A percentile compares a stretch with the other conserved stretches of the same genome.
Conservation (phyloP, 306 rosid genomes). For the Quercus cerris region DNA sequence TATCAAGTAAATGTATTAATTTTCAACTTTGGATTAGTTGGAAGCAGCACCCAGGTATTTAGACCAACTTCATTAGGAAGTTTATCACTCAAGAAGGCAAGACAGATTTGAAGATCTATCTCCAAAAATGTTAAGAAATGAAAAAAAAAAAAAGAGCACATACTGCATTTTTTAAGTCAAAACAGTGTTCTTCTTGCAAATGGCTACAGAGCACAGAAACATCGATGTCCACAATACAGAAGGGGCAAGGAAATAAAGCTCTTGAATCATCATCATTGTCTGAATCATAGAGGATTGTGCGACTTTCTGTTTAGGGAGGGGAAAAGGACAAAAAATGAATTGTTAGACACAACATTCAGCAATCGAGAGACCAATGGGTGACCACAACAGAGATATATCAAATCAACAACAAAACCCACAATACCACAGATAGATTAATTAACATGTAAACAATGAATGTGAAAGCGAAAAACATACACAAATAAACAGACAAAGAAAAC, state of each 20-base stretch:
- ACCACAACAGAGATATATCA: neutral
- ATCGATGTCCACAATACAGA: slow-evolving; percentile 78
- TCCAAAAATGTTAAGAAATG: too few relatives aligned
- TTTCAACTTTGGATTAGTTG: neutral
- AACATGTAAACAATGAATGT: neutral
- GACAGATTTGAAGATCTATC: too few relatives aligned
- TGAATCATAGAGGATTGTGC: slow-evolving; percentile 35
- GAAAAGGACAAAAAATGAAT: neutral
- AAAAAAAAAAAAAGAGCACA: slow-evolving; percentile 12
- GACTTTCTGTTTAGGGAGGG: slow-evolving; percentile 34
- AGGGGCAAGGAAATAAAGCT: slow-evolving; percentile 71
- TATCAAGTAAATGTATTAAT: neutral
- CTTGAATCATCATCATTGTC: slow-evolving; percentile 63
- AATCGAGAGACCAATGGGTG: neutral
- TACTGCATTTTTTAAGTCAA: slow-evolving; percentile 70
- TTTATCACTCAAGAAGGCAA: too few relatives aligned
- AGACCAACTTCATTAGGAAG: neutral
- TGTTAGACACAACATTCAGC: neutral
- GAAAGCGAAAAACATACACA: neutral
- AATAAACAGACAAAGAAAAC: neutral
- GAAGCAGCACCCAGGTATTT: slow-evolving; percentile 3
- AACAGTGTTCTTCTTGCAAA: slow-evolving; percentile 81
- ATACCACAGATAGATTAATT: neutral
- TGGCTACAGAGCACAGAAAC: slow-evolving; percentile 57
- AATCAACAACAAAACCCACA: neutral